A percentile compares a stretch with the other conserved stretches of the same genome.
These are phyloP conservation scores for Axilococcus clingmanii DNA, from an alignment of 139 green algal genomes.

Conservation along the genomic window DNA sequence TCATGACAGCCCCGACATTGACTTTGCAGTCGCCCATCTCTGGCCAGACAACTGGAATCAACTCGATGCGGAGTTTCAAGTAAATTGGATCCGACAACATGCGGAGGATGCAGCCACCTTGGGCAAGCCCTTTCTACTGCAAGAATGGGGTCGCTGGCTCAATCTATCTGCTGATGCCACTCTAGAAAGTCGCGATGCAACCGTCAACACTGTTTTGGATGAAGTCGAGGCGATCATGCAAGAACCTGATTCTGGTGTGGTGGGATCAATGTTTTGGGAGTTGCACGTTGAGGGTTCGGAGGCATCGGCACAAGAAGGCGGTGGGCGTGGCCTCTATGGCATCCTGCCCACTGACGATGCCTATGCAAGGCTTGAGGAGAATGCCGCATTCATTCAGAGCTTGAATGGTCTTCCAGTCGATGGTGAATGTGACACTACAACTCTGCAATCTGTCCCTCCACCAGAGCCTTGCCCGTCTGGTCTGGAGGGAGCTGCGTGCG, in stretches of 20 bases:
- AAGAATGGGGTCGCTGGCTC: conserved; percentile 58
- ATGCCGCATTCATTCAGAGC: conserved; percentile 15
- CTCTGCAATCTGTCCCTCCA: not conserved
- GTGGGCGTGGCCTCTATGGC: conserved; percentile 36
- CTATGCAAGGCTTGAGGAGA: conserved; percentile 18
- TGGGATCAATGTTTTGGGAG: conserved; percentile 51
- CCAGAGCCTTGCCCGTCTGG: conserved; percentile 21
- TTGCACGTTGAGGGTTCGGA: conserved; percentile 37
- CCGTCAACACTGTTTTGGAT: conserved; percentile 12
- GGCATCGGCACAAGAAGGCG: conserved; percentile 27
- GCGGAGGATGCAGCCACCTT: conserved; percentile 20
- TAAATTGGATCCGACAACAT: conserved; percentile 32
- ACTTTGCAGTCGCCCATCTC: conserved; percentile 41
- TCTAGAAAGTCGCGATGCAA: conserved; percentile 14
- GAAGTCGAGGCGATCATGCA: conserved; percentile 5
- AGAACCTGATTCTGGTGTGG: conserved; percentile 1
- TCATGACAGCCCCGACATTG: conserved; percentile 26
- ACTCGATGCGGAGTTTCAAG: conserved; percentile 13
- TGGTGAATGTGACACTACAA: not conserved
- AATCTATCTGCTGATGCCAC: conserved; percentile 7
- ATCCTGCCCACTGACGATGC: conserved; percentile 25
- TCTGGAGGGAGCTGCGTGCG: conserved; percentile 37
- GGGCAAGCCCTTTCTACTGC: conserved; percentile 46
- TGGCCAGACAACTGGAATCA: conserved; percentile 55
- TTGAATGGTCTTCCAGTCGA: conserved; percentile 5